Base-by-base conservation (phyloP, 805 yeast genomes). In the Citeromyces matritensis region DNA sequence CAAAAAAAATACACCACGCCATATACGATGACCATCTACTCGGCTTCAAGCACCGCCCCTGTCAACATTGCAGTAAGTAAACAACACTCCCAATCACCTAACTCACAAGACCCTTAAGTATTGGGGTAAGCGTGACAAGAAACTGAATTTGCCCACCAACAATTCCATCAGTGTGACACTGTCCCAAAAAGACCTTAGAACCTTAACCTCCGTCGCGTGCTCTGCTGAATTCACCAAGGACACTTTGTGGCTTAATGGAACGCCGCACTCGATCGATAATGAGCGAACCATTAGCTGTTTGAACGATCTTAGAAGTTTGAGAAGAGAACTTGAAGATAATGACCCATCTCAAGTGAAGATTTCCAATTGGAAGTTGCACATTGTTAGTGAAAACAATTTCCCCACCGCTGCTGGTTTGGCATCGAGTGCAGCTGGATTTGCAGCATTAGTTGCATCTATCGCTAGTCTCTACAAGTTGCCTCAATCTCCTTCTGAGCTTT, bases 331-430 rank as follows among this genome's bases (percentile, higher is more conserved):
- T 31, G 96, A 86, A 54, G 42, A 41, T 2, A 39, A 43, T n/a
- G 71, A 82, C 46, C 24, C 63, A 0, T 37, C 57, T 1, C 55
- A 77, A 39, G 82, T 86, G 26, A 63, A 60, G 44, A 60, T 85
- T 36, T 68, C 88, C 23, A 44, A 59, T 12, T 73, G 69, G 69
- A 64, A 67, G 32, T 61, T 91, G 35, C 83, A 76, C 44, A 80
- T 91, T 42, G 94, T 83, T 9, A 76, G 93, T 17, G 94, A 84
- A 49, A 91, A 91, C 61, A 91, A 91, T 58, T 91, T 91, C 65
- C 99, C 99, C 32, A 91, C 99, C 15, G 98, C 98, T 23, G 98
- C 98, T 5, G 98, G 98, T 3, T 67, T 91, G 43, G 98, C 98
- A 0, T 84, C 95, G 1, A 80, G 94, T 4, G 98, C 98, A 9